Base-by-base conservation (phyloP, 352 stramenopile species). In the Globisporangium cederbergense region DNA sequence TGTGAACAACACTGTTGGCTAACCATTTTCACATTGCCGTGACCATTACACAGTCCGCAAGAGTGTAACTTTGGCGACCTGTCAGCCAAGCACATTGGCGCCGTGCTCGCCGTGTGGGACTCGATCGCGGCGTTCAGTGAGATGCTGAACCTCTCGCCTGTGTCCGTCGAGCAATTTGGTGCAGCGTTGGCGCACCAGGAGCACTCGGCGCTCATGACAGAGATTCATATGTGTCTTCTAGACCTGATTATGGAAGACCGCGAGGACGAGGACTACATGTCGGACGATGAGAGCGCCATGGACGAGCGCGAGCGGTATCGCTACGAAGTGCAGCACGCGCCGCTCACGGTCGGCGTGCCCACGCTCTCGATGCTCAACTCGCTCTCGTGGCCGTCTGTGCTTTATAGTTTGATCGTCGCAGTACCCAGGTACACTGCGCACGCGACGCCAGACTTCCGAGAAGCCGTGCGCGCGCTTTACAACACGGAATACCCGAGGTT, bases 211-310 rank as follows among this genome's bases (percentile, higher is more conserved):
- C 68, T 96, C 20, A 50, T 93, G 11, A 88, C 80, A 2, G 86
- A 96, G 57, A 70, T 96, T 9, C 88, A 96, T 66, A 84, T 96
- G 88, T 91, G 83, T 36, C 68, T 96, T 14, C 64, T 96, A n/a
- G 79, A 93, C 47, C 70, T 90, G 6, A 81, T 96, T 30, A 65
- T 96, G 5, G 85, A 90, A 52, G 84, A 93, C 64, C 85, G 82
- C 40, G 86, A 95, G 59, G 86, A 92, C 54, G 88, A 95, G n/a
- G 83, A 93, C 55, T 92, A 93, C 61, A 69, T 91, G 42, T 93
- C 86, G 2, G 88, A 96, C 60, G 88, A 95, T 30, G 88, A 96
- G 68, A 78, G 60, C 9, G 76, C 81, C 6, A 90, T 92, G 75
- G 88, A 96, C 57, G 84, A 93, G 47, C 68, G 76, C 22, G 88